Evolutionary conservation across 148 eudicot genomes (phyloP).

Genomic region (Cornus suecica): DNA sequence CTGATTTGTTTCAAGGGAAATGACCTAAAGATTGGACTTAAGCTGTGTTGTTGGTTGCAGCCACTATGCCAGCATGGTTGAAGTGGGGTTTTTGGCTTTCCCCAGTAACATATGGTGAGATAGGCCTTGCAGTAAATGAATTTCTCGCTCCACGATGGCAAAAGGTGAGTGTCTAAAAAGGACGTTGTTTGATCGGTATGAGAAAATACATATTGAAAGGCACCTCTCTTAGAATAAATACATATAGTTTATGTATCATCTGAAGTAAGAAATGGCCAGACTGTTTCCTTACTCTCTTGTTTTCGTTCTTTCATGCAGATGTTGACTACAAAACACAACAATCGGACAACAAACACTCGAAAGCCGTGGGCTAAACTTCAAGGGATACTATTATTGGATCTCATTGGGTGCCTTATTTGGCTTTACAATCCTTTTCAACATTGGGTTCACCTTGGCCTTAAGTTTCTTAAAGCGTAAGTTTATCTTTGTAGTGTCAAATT

Average conservation of each 20-base stretch:
- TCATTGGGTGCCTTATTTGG: too few species aligned
- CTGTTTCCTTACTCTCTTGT: background rate
- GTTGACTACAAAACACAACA: too few species aligned
- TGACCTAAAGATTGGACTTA: background rate
- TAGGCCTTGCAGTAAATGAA: conserved; percentile 42
- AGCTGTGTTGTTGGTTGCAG: conserved; percentile 37
- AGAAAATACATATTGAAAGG: background rate
- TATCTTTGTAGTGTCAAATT: background rate
- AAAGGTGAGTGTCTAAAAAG: conserved; percentile 32
- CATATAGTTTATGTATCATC: background rate
- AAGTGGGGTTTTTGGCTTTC: conserved; percentile 39
- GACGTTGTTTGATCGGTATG: background rate
- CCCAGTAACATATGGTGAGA: conserved; percentile 12
- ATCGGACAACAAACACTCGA: too few species aligned
- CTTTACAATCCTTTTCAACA: too few species aligned
- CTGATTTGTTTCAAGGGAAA: background rate
- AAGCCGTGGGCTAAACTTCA: too few species aligned
- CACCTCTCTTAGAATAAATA: background rate
- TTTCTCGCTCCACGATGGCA: conserved; percentile 83
- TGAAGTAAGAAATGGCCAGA: background rate
- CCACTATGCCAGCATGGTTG: conserved; percentile 80
- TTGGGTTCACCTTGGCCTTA: too few species aligned
- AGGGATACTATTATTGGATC: too few species aligned
- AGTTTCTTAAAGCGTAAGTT: too few species aligned
- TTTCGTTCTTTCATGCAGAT: background rate